phyloP scores from a whole-genome alignment of 179 eudicot species.

The Pouteria campechiana region DNA sequence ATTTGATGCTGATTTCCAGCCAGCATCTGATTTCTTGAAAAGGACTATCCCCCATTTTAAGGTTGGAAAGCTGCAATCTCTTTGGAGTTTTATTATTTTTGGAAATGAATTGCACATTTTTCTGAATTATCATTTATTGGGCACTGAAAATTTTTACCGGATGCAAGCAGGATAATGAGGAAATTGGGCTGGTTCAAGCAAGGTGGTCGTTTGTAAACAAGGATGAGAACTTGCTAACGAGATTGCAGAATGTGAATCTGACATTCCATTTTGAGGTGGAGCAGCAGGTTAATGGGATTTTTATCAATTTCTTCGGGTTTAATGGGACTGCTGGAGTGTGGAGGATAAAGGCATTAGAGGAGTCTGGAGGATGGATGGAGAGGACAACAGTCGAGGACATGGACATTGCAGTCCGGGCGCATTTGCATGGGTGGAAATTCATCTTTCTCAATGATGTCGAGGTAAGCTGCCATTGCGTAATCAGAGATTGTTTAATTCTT shows the following conservation, averaged over 20 bases:
- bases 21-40: conserved; percentile 62
- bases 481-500: too few relatives aligned
- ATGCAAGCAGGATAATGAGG: conserved; percentile 59
- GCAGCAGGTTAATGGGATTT: conserved; percentile 66
- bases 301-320: conserved; percentile 60
- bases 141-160: not conserved
- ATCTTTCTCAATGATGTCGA: conserved; percentile 81
- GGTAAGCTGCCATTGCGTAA: conserved; percentile 23
- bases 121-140: too few relatives aligned
- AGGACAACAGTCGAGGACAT: conserved; percentile 66
- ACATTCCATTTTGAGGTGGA: conserved; percentile 76
- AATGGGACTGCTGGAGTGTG: conserved; percentile 79
- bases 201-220: conserved; percentile 69
- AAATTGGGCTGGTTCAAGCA: conserved; percentile 83
- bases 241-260: conserved; percentile 55
- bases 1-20: conserved; percentile 97
- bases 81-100: not conserved
- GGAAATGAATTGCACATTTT: too few relatives aligned
- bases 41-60: conserved; percentile 80
- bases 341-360: conserved; percentile 65
- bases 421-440: conserved; percentile 95
- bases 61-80: conserved; percentile 23
- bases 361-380: conserved; percentile 84
- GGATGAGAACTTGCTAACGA: conserved; percentile 56
- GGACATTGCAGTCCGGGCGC: conserved; percentile 90